Base-by-base conservation (phyloP, 192 early-diverging fungal species). In the Powellomyces hirtus region DNA sequence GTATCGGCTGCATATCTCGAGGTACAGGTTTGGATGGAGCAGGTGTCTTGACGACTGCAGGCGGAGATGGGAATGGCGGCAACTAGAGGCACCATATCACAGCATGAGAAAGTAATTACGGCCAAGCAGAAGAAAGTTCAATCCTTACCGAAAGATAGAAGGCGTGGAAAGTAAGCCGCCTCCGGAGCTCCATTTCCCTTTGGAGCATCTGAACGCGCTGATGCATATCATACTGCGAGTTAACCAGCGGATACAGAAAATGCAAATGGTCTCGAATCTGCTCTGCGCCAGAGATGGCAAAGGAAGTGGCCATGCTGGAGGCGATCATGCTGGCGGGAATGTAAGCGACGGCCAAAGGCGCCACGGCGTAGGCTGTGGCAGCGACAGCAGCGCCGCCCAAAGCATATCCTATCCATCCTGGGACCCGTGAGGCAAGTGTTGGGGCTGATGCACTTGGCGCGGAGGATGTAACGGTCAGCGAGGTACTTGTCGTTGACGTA, bases 201-300 rank as follows among this genome's bases (percentile, higher is more conserved):
- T 42, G 63, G 31, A 79, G 22, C n/a, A 66, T 60, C 34, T 49
- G 13, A 13, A 80, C 75, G 22, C 78, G 45, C 33, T 44, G 49
- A 22, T 71, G 64, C 71, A 74, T 72, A 10, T 69, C 68, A 13
- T 42, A 18, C 7, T 68, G 62, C 6, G 78, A 74, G 16, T 63
- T 71, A 18, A 67, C 44, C 37, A 80, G 52, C 14, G 78, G 78
- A 30, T 80, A 68, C 33, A 80, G 59, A 51, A 80, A 80, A 10
- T 70, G 55, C 11, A 70, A 50, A 63, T 80, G 75, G n/a, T 59
- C 64, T 10, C 62, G 45, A 11, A 72, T 35, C 10, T 74, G 44
- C 10, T 80, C 78, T 14, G 62, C 70, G 18, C 59, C 34, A 16
- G 51, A 26, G 2, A 75, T 52, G 11, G 63, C 68, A 56, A 64